Evolutionary conservation across 2,329 filamentous ascomycete species (phyloP).

Genomic region (Didymella segeticola): DNA sequence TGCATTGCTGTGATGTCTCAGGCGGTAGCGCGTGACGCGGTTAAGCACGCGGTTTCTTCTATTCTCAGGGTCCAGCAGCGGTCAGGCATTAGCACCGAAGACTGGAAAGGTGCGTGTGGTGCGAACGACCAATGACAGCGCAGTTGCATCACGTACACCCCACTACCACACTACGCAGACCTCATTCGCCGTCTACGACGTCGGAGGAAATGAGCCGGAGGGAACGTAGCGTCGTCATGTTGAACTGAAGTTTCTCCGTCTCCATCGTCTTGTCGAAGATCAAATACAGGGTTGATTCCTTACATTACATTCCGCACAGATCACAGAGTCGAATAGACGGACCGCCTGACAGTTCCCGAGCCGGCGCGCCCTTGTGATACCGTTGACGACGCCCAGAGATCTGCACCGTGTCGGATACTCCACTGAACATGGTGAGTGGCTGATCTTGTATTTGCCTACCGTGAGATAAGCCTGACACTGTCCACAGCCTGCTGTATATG

Average conservation of each 20-base stretch:
- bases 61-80: conserved; percentile 14
- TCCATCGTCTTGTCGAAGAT: not conserved
- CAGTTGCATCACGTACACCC: conserved; percentile 7
- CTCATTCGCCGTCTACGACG: conserved; percentile 9
- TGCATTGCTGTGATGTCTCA: conserved; percentile 12
- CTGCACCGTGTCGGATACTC: not conserved
- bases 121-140: conserved; percentile 11
- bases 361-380: conserved; percentile 15
- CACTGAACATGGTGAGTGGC: conserved; percentile 18
- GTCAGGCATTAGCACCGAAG: not conserved
- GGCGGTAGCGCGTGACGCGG: conserved; percentile 20
- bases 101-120: conserved; percentile 6
- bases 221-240: not conserved
- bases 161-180: conserved; percentile 5
- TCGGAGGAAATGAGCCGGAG: conserved; percentile 11
- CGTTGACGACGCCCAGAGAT: conserved; percentile 18
- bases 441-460: not conserved
- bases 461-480: not conserved
- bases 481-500: conserved; percentile 40
- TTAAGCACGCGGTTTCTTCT: conserved; percentile 6
- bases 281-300: not conserved
- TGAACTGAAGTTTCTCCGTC: conserved; percentile 7
- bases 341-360: conserved; percentile 8
- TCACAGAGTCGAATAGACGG: not conserved
- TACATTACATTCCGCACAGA: not conserved